These are phyloP conservation scores for Sechiopsis laciniata DNA, from an alignment of 306 rosid genomes.

Conservation along the genomic window DNA sequence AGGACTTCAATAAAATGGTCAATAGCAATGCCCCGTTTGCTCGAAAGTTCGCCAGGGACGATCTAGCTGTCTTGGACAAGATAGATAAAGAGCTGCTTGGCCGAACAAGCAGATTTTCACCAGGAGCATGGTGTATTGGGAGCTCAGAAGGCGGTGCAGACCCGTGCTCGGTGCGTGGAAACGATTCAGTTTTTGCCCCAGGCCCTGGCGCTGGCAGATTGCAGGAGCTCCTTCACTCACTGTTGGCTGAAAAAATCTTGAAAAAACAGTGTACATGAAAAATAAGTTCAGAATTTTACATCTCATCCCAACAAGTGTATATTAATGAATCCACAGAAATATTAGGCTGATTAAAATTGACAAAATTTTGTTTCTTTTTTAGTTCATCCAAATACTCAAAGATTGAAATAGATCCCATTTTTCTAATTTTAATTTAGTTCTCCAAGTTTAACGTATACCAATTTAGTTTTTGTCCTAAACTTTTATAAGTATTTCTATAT, in stretches of 20 bases:
- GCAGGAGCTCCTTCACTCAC: slow-evolving; percentile 42
- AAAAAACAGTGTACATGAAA: slow-evolving; percentile 65
- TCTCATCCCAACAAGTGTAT: slow-evolving; percentile 39
- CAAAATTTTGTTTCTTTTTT: slow-evolving; percentile 30
- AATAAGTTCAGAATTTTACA: slow-evolving; percentile 22
- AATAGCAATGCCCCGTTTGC: slow-evolving; percentile 87
- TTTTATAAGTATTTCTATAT: too few relatives aligned
- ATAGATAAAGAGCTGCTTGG: slow-evolving; percentile 79
- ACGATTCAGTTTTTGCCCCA: slow-evolving; percentile 60
- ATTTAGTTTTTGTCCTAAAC: too few relatives aligned
- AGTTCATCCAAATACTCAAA: not conserved
- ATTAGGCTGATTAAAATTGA: slow-evolving; percentile 34
- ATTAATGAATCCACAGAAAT: slow-evolving; percentile 39
- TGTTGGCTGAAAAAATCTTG: slow-evolving; percentile 55
- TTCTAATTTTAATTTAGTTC: not conserved
- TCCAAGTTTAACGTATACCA: too few relatives aligned
- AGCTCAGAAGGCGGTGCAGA: slow-evolving; percentile 54
- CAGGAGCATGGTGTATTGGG: slow-evolving; percentile 86
- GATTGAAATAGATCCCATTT: not conserved
- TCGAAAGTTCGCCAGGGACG: slow-evolving; percentile 73
- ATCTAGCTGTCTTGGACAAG: slow-evolving; percentile 63
- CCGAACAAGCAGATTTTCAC: slow-evolving; percentile 57
- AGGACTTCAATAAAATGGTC: slow-evolving; percentile 79
- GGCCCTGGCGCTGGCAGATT: slow-evolving; percentile 82
- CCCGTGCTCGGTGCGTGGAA: slow-evolving; percentile 66